phyloP scores from a whole-genome alignment of 2,329 filamentous ascomycete genomes.

The Arthrobotrys conoides region DNA sequence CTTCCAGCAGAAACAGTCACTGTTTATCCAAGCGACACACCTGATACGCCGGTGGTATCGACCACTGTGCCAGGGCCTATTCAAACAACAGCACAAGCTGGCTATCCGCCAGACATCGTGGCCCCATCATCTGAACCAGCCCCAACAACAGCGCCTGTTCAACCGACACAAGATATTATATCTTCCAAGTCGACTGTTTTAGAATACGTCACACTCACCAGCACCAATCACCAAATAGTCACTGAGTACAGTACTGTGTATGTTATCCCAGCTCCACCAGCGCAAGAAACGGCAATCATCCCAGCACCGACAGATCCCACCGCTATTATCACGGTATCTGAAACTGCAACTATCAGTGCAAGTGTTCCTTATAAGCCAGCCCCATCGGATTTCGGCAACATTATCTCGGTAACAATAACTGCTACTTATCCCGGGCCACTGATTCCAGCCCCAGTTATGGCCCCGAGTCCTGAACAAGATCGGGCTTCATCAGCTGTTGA shows the following conservation, averaged over 20 bases:
- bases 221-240: neutral
- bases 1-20: slow-evolving; percentile 39
- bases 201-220: slow-evolving; percentile 35
- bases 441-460: slow-evolving; percentile 25
- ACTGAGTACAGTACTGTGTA: slow-evolving; percentile 18
- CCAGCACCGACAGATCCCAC: slow-evolving; percentile 27
- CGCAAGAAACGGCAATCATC: slow-evolving; percentile 20
- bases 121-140: slow-evolving; percentile 1
- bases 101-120: slow-evolving; percentile 23
- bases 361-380: neutral
- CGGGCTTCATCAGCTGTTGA: slow-evolving; percentile 10
- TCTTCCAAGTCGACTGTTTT: slow-evolving; percentile 20
- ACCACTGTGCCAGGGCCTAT: neutral
- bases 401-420: slow-evolving; percentile 31
- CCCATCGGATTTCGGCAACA: slow-evolving; percentile 43
- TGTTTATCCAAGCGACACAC: slow-evolving; percentile 31
- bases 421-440: slow-evolving; percentile 45
- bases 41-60: slow-evolving; percentile 23
- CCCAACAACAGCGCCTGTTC: neutral
- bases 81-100: slow-evolving; percentile 6
- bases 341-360: slow-evolving; percentile 27
- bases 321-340: slow-evolving; percentile 41
- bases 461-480: slow-evolving; percentile 21
- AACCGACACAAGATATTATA: neutral
- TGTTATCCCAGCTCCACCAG: slow-evolving; percentile 15